Conservation (phyloP, 2,329 filamentous ascomycete species). For the Ustulina deusta region DNA sequence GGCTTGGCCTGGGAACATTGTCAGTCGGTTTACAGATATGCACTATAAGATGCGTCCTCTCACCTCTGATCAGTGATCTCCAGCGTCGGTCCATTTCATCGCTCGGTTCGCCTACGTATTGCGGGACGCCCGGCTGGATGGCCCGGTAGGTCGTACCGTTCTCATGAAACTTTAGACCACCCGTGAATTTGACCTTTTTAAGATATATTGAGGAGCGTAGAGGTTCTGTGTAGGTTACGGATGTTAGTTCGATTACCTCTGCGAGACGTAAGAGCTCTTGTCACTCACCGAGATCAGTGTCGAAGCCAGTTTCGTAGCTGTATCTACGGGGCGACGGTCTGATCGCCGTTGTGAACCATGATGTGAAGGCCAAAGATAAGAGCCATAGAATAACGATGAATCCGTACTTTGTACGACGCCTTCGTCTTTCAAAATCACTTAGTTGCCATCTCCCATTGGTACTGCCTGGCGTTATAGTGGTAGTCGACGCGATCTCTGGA, state of each 20-base stretch:
- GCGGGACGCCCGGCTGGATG: conserved; percentile 3
- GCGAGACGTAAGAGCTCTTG: neutral
- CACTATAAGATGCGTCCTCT: neutral
- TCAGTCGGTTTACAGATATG: neutral
- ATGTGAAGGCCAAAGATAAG: conserved; percentile 1
- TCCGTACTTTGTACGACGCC: neutral
- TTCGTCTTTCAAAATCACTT: neutral
- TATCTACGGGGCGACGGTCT: neutral
- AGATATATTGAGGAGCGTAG: conserved; percentile 3
- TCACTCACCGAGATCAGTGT: conserved; percentile 18
- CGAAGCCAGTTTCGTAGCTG: conserved; percentile 14
- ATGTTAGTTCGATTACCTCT: neutral
- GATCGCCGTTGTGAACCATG: conserved; percentile 6
- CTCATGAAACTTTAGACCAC: conserved; percentile 21
- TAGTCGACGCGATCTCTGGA: conserved; percentile 8
- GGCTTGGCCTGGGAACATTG: conserved; percentile 4
- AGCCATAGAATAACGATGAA: conserved; percentile 5
- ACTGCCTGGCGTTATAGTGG: conserved; percentile 1
- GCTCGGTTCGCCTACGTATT: conserved; percentile 21
- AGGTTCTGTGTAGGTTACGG: neutral
- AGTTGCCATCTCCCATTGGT: neutral
- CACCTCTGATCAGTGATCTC: conserved; percentile 14
- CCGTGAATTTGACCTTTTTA: conserved; percentile 15
- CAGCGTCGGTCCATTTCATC: conserved; percentile 12
- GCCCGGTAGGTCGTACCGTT: conserved; percentile 13